These are phyloP conservation scores for Trifolium repens DNA, from an alignment of 306 rosid genomes.

Conservation along the genomic window DNA sequence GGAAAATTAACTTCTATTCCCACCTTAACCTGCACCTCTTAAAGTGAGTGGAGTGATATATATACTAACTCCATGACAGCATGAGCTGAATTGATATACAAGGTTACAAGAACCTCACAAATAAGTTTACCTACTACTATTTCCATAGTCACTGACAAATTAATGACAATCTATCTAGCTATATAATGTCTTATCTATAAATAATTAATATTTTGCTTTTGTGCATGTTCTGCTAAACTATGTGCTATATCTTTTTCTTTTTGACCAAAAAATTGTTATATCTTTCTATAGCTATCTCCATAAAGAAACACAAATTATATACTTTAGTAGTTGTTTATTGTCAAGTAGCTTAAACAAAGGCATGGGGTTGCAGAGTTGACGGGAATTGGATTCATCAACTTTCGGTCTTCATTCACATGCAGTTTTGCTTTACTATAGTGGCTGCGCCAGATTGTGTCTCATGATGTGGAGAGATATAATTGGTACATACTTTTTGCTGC, in stretches of 20 bases:
- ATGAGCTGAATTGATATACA: background rate
- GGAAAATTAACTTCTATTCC: no score
- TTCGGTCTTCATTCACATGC: slow-evolving; percentile 50
- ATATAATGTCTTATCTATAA: background rate
- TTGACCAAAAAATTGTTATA: background rate
- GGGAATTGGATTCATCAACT: slow-evolving; percentile 48
- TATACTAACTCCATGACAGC: background rate
- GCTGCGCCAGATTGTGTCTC: slow-evolving; percentile 43
- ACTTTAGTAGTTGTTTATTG: slow-evolving; percentile 3
- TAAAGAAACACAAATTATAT: background rate
- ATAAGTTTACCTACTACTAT: slow-evolving; percentile 11
- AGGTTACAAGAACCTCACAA: background rate
- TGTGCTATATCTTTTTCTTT: slow-evolving; percentile 12
- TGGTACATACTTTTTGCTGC: no score
- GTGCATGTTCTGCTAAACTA: slow-evolving; percentile 31
- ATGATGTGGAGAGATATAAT: background rate
- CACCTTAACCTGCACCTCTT: no score
- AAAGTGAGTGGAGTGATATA: no score
- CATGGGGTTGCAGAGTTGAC: slow-evolving; percentile 47
- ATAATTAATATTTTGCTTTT: slow-evolving; percentile 6
- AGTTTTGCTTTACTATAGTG: slow-evolving; percentile 45
- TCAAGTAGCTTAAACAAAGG: slow-evolving; percentile 29
- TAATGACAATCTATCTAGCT: slow-evolving; percentile 26
- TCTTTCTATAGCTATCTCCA: no score
- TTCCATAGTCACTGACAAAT: background rate